A percentile compares a stretch with the other conserved stretches of the same genome.
phyloP scores from a whole-genome alignment of 2,329 filamentous ascomycete genomes.

The Penicillium sp. region DNA sequence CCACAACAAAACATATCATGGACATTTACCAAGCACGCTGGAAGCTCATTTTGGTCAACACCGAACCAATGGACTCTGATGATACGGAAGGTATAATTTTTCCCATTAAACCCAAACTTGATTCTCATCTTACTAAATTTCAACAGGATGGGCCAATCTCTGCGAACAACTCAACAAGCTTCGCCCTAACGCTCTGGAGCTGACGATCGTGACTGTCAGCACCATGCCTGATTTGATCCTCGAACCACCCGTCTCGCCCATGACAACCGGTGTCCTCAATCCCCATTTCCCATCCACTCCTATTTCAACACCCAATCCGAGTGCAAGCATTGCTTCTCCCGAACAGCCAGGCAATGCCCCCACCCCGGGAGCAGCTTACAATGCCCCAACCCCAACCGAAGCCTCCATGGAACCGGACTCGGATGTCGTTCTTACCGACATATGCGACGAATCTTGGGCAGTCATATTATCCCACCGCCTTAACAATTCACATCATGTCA shows the following conservation, averaged over 20 bases:
- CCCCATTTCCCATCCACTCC: conserved; percentile 41
- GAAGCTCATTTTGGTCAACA: conserved; percentile 60
- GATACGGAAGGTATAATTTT: conserved; percentile 53
- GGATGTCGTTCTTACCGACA: conserved; percentile 61
- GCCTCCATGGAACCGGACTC: conserved; percentile 52
- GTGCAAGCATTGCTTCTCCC: conserved; percentile 42
- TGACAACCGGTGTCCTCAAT: conserved; percentile 39
- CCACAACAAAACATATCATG: conserved; percentile 60
- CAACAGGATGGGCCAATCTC: conserved; percentile 43
- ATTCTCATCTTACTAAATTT: conserved; percentile 24
- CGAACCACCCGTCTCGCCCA: conserved; percentile 35
- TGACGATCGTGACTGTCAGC: conserved; percentile 42
- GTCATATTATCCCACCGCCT: conserved; percentile 58
- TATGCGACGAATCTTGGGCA: conserved; percentile 64
- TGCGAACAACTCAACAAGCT: conserved; percentile 45
- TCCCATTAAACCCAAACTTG: background rate
- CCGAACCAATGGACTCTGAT: conserved; percentile 55
- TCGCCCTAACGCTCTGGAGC: conserved; percentile 37
- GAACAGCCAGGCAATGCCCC: conserved; percentile 48
- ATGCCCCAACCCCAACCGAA: conserved; percentile 40
- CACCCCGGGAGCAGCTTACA: conserved; percentile 44
- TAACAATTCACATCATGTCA: conserved; percentile 46
- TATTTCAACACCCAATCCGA: conserved; percentile 44
- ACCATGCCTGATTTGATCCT: conserved; percentile 41
- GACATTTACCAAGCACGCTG: conserved; percentile 57